Conservation (phyloP, 2,329 filamentous ascomycete genomes). For the Dothideomycetes sp. region DNA sequence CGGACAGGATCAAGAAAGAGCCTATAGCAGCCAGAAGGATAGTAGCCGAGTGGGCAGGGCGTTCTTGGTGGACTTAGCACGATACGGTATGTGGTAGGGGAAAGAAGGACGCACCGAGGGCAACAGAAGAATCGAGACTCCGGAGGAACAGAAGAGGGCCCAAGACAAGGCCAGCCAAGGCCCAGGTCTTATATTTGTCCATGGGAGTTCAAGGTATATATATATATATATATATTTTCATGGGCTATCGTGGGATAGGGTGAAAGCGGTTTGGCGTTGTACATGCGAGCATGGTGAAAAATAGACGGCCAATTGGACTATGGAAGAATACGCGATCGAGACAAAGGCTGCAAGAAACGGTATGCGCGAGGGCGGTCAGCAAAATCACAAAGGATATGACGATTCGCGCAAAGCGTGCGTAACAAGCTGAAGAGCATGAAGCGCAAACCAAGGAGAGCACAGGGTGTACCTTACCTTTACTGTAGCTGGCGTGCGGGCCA, state of each 20-base stretch:
- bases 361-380: too few relatives aligned
- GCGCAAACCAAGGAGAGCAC: too few relatives aligned
- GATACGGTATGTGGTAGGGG: neutral
- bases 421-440: too few relatives aligned
- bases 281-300: too few relatives aligned
- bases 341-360: too few relatives aligned
- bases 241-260: neutral
- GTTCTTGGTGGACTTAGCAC: neutral
- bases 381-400: too few relatives aligned
- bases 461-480: too few relatives aligned
- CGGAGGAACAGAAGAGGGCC: conserved; percentile 16
- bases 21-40: conserved; percentile 31
- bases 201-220: neutral
- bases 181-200: conserved; percentile 1
- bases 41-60: conserved; percentile 31
- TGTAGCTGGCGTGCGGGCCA: too few relatives aligned
- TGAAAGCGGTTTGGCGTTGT: too few relatives aligned
- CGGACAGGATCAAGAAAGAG: conserved; percentile 24
- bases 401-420: too few relatives aligned
- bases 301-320: too few relatives aligned
- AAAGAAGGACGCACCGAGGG: conserved; percentile 11
- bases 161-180: conserved; percentile 18
- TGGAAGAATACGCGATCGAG: too few relatives aligned
- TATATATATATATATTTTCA: neutral
- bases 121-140: conserved; percentile 16